Conservation (phyloP, 305 asterid species). For the Euphrasia arctica region DNA sequence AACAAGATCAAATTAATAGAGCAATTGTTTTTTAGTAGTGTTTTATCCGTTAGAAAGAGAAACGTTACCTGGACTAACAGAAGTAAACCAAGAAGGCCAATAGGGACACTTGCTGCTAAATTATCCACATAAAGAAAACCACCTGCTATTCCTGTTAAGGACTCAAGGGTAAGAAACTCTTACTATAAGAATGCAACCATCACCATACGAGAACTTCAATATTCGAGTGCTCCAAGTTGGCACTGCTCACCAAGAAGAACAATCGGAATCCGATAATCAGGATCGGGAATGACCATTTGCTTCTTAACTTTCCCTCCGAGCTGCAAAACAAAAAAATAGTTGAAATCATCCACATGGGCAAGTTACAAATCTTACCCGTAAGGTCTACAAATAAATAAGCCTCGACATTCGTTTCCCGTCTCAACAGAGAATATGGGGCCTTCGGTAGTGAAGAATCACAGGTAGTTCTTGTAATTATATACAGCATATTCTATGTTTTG, state of each 20-base stretch:
- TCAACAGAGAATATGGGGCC: no score
- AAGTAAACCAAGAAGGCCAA: conserved; percentile 85
- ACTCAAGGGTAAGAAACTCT: no score
- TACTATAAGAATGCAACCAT: not conserved
- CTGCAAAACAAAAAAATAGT: conserved; percentile 38
- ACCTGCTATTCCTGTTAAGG: conserved; percentile 61
- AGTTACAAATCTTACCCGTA: not conserved
- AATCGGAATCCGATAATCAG: conserved; percentile 82
- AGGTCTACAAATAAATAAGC: not conserved
- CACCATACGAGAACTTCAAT: conserved; percentile 6
- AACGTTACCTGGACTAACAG: conserved; percentile 67
- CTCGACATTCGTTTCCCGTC: not conserved
- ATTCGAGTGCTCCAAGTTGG: not conserved
- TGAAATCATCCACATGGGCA: not conserved
- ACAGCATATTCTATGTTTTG: no score
- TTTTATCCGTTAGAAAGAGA: not conserved
- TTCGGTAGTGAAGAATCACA: no score
- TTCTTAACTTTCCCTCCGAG: conserved; percentile 57
- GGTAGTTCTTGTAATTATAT: no score
- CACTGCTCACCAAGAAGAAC: conserved; percentile 66
- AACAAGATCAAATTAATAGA: conserved; percentile 5
- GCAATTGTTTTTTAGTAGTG: not conserved
- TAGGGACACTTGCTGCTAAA: conserved; percentile 72
- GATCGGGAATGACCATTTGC: conserved; percentile 73
- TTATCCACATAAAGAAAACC: conserved; percentile 64